Conservation (phyloP, 306 rosid species). For the Quercus aquifolioides region DNA sequence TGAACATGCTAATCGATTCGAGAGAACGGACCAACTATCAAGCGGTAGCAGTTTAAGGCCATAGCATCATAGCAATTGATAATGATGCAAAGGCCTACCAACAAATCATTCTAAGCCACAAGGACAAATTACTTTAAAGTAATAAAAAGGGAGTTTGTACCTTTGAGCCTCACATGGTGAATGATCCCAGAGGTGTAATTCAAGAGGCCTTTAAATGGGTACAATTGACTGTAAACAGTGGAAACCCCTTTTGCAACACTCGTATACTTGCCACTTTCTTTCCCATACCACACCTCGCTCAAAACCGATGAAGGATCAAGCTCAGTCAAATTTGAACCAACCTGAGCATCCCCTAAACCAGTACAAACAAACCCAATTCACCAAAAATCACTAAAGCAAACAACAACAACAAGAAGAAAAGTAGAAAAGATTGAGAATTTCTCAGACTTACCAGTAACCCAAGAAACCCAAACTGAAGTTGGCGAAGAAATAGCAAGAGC, state of each 20-base stretch:
- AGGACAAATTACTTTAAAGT: neutral
- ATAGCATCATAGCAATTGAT: neutral
- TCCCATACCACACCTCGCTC: constrained; percentile 80
- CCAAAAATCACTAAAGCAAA: constrained; percentile 1
- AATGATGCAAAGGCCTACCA: neutral
- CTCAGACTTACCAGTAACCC: constrained; percentile 72
- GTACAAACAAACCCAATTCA: constrained; percentile 21
- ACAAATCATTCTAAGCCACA: no score
- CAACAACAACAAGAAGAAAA: neutral
- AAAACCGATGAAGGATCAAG: constrained; percentile 59
- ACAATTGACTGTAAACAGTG: constrained; percentile 67
- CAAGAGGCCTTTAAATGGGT: constrained; percentile 77
- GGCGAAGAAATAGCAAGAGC: constrained; percentile 79
- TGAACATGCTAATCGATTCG: neutral
- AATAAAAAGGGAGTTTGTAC: constrained; percentile 26
- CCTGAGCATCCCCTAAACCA: constrained; percentile 79
- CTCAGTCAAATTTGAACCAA: constrained; percentile 70
- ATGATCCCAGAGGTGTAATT: constrained; percentile 90
- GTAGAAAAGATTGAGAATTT: constrained; percentile 2
- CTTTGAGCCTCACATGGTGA: constrained; percentile 81
- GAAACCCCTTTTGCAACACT: constrained; percentile 53
- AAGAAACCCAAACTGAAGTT: constrained; percentile 83
- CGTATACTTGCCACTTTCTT: constrained; percentile 62
- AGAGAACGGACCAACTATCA: no score
- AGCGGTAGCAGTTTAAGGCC: neutral